Base-by-base conservation (phyloP, 495 filamentous ascomycete genomes). In the Neurospora intermedia region DNA sequence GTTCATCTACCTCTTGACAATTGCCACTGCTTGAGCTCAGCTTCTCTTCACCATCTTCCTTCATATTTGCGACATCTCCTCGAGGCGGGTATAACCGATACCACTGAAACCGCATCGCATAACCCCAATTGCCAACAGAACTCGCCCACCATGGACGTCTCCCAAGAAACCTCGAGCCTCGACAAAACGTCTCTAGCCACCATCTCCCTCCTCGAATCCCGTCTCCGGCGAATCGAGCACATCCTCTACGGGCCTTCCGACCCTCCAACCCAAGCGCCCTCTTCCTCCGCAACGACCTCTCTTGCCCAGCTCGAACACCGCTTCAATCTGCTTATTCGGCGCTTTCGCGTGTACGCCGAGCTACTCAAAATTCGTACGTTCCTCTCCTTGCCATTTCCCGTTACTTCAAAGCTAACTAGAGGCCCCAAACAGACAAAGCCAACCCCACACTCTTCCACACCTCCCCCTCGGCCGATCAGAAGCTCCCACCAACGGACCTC, bases 171-270 rank as follows among this genome's bases (percentile, higher is more conserved):
- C 76, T 69, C 73, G 75, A 74, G 69, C 43, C 78, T 87, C 9
- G 87, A 88, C 75, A 81, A 83, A 46, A 87, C 86, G 3, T 83
- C 88, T 0, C 79, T 88, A 6, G 83, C 84, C 41, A 95, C 94
- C 1, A 88, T 96, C 69, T 89, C 91, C 43, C 85, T 93, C 69
- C 90, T 97, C 6, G 91, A 94, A 76, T 83, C 84, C n/a, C 91
- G 94, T 45, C 86, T 97, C 42, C 84, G 86, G 69, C 87, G 91
- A 38, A 83, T 96, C 69, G 89, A 93, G 74, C 94, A 91, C 81
- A 84, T 91, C 41, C 84, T 97, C 69, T 89, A 89, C 74, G 93
- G 93, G 3, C 74, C 79, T 23, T 75, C 79, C 0, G 45, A 75
- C 78, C 83, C 78, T 39, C 75, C 76, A 45, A 80, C 80, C 16